Percentiles rank a stretch among this genome's conserved stretches.
These are phyloP conservation scores for Mycena rosella DNA, from an alignment of 768 basidiomycete genomes.

Conservation along the genomic window DNA sequence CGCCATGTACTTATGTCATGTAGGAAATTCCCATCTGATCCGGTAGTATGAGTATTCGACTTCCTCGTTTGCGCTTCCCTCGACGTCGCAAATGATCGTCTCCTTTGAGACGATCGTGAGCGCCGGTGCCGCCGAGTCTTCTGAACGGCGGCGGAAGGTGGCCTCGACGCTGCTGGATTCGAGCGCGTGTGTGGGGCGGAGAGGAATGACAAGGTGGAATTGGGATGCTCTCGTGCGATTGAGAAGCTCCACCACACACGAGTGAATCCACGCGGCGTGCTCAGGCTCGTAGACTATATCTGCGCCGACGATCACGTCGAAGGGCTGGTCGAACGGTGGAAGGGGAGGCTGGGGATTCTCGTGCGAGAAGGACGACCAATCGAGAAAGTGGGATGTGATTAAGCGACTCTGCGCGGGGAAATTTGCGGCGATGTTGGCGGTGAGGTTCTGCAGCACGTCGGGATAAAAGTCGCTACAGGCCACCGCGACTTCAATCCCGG, in stretches of 20 bases:
- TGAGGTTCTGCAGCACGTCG: conserved; percentile 77
- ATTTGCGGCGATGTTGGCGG: conserved; percentile 70
- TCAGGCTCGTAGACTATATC: conserved; percentile 84
- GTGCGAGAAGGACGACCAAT: conserved; percentile 66
- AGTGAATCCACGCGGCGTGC: conserved; percentile 79
- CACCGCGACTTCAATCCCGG: conserved; percentile 48
- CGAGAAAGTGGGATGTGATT: conserved; percentile 55
- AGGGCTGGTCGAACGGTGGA: conserved; percentile 54
- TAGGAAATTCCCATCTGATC: conserved; percentile 70
- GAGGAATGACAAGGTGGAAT: conserved; percentile 31
- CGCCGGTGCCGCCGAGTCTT: conserved; percentile 28
- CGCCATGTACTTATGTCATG: not conserved
- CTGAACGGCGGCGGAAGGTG: not conserved
- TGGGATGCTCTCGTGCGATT: not conserved
- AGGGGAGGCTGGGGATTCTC: not conserved
- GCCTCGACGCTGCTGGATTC: conserved; percentile 24
- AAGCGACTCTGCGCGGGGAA: conserved; percentile 46
- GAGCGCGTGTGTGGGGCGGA: conserved; percentile 15
- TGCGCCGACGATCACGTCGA: conserved; percentile 84
- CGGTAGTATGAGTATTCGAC: conserved; percentile 79
- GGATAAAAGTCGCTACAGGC: conserved; percentile 86
- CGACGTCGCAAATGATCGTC: conserved; percentile 67
- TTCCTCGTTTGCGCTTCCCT: conserved; percentile 56
- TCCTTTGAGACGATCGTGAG: conserved; percentile 69
- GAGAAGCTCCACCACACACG: conserved; percentile 67